Evolutionary conservation across 192 early-diverging fungal genomes (phyloP), one percentile per base, ranked within the genome.

Genomic region (Coemansia sp.): DNA sequence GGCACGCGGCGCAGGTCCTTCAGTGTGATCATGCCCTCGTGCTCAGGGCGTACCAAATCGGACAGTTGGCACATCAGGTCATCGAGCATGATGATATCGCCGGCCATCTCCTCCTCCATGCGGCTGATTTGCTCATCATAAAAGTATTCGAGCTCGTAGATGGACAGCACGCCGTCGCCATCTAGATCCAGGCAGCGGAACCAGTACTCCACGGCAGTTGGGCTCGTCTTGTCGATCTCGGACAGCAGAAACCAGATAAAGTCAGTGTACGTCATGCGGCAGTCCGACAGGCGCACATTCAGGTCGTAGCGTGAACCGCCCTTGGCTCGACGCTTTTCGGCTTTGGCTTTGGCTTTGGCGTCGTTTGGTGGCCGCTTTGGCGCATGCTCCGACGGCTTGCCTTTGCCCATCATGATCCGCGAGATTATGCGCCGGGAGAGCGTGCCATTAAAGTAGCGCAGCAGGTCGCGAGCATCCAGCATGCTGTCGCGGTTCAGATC

Each of bases 181-280:
- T 98, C 94, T 12, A 89, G 68, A 70, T 98, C 96, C 73, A 98
- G 82, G 62, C 91, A 94, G 58, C 93, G 85, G 83, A 98, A 98
- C 94, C 94, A 96, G 77, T 89, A 89, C 66, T 88, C 92, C 62
- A 87, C 75, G 14, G 75, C 83, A 11, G 85, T 81, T 15, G 77
- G 77, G 3, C 74, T 85, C 38, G 83, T 76, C 78, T 94, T 94
- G 70, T 94, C 91, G 32, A 92, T 90, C 32, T 89, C 88, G 8
- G 90, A 84, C n/a, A 94, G 74, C 41, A 94, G 69, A 67, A 95
- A 94, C 90, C 89, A 91, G 19, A 93, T 83, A 83, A 95, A 95
- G 57, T 94, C 92, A 45, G 80, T 75, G 81, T 91, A 95, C 2
- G 87, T 86, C 88, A 92, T 90, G 24, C 85, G 81, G 65, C 83